phyloP scores from a whole-genome alignment of 345 rosid species.

The Rhizophora apiculata region DNA sequence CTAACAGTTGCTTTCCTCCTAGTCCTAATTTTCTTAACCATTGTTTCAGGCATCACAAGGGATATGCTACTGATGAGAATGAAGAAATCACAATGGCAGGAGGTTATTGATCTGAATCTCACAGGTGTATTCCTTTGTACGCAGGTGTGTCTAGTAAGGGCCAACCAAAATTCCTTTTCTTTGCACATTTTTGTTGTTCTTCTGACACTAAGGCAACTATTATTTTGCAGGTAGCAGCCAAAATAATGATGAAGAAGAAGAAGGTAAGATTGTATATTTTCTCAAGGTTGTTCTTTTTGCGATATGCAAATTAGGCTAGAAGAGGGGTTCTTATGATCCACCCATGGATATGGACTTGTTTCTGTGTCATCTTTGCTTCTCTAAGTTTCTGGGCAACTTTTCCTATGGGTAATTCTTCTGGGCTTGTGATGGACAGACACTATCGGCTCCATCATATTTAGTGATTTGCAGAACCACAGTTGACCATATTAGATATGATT shows the following conservation, averaged over 20 bases:
- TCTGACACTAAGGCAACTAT: background rate
- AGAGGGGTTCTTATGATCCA: background rate
- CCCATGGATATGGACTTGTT: background rate
- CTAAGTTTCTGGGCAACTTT: too few species aligned
- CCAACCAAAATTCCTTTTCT: background rate
- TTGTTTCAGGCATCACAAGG: slow-evolving; percentile 66
- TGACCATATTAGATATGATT: background rate
- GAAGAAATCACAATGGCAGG: slow-evolving; percentile 87
- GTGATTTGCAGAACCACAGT: background rate
- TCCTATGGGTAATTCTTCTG: too few species aligned
- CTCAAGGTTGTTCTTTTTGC: too few species aligned
- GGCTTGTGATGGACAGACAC: too few species aligned
- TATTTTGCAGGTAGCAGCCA: slow-evolving; percentile 71
- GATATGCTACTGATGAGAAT: slow-evolving; percentile 78
- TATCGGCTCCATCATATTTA: too few species aligned
- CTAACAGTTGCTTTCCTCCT: background rate
- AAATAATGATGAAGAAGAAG: slow-evolving; percentile 85
- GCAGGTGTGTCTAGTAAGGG: slow-evolving; percentile 47
- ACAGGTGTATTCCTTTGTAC: slow-evolving; percentile 88
- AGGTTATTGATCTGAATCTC: slow-evolving; percentile 80
- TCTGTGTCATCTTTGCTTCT: background rate
- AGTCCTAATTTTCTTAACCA: background rate
- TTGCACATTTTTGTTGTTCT: background rate
- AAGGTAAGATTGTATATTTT: slow-evolving; percentile 39
- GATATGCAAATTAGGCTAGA: too few species aligned